These are phyloP conservation scores for Atkinsonella hypoxylon DNA, from an alignment of 2,329 filamentous ascomycete genomes.

Conservation along the genomic window DNA sequence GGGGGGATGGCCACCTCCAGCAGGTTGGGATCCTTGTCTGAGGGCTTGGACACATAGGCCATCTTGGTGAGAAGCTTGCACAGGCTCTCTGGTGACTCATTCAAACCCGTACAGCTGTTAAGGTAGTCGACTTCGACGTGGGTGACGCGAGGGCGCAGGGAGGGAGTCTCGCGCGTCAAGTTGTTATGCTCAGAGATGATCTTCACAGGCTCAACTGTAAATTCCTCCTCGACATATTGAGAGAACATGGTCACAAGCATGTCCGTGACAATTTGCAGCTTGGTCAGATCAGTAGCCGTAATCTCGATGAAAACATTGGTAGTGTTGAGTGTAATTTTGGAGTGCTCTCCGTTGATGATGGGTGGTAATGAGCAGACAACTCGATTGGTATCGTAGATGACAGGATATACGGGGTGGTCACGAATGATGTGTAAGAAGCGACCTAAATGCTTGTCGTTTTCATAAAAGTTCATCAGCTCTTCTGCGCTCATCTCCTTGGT, in stretches of 20 bases:
- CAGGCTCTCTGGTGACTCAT: slow-evolving; percentile 61
- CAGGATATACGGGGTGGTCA: slow-evolving; percentile 87
- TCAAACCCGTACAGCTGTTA: slow-evolving; percentile 80
- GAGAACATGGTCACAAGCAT: slow-evolving; percentile 98
- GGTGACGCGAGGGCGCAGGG: slow-evolving; percentile 63
- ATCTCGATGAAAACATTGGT: slow-evolving; percentile 96
- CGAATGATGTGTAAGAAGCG: slow-evolving; percentile 89
- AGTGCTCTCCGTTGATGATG: slow-evolving; percentile 96
- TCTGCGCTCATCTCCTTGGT: slow-evolving; percentile 75
- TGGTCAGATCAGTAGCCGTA: slow-evolving; percentile 90
- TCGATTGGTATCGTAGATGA: slow-evolving; percentile 82
- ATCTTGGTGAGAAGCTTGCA: slow-evolving; percentile 77
- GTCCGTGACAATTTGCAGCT: slow-evolving; percentile 89
- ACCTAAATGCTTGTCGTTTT: slow-evolving; percentile 84
- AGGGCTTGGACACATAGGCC: slow-evolving; percentile 73
- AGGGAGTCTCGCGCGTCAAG: slow-evolving; percentile 68
- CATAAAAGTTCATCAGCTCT: slow-evolving; percentile 90
- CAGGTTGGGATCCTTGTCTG: slow-evolving; percentile 53
- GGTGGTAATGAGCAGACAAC: slow-evolving; percentile 87
- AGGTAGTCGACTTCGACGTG: slow-evolving; percentile 86
- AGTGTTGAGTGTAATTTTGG: slow-evolving; percentile 85
- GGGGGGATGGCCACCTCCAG: slow-evolving; percentile 76
- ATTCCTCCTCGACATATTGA: slow-evolving; percentile 73
- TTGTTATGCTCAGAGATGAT: slow-evolving; percentile 87
- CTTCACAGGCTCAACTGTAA: slow-evolving; percentile 87